A percentile compares a stretch with the other conserved stretches of the same genome.
Conservation (phyloP, 768 basidiomycete species). For the Tricholoma flavovirens region DNA sequence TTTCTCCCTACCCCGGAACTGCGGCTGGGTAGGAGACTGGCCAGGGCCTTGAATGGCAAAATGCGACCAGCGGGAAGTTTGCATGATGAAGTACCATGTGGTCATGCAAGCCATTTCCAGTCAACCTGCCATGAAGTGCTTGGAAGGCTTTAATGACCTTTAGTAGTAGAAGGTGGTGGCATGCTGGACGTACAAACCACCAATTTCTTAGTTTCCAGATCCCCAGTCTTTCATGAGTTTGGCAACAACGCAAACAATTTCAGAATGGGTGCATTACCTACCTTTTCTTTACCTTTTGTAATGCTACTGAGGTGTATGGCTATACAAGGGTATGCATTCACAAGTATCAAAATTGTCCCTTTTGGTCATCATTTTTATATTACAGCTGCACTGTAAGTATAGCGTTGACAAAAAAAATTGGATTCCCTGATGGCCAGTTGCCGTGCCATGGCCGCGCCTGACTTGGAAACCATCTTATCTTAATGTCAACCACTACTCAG, state of each 20-base stretch:
- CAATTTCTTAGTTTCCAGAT: not conserved
- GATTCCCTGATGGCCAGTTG: not conserved
- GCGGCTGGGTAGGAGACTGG: no score
- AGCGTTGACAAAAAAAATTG: not conserved
- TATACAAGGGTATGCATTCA: not conserved
- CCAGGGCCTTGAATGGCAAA: not conserved
- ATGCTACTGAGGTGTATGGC: not conserved
- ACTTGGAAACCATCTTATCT: no score
- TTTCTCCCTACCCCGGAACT: no score
- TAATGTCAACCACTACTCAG: not conserved
- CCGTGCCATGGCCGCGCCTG: no score
- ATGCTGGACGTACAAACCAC: not conserved
- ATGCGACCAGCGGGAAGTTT: not conserved
- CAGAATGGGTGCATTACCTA: not conserved
- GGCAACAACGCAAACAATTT: not conserved
- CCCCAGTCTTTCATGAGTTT: not conserved
- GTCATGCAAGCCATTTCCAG: not conserved
- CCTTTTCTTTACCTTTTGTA: not conserved
- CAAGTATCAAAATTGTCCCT: not conserved
- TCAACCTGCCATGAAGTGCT: not conserved
- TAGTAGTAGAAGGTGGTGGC: not conserved
- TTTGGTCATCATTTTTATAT: not conserved
- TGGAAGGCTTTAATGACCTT: not conserved
- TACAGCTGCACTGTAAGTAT: not conserved
- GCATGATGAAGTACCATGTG: not conserved